These are phyloP conservation scores for Suaeda aralocaspica DNA, from an alignment of 148 eudicot species.

Conservation along the genomic window DNA sequence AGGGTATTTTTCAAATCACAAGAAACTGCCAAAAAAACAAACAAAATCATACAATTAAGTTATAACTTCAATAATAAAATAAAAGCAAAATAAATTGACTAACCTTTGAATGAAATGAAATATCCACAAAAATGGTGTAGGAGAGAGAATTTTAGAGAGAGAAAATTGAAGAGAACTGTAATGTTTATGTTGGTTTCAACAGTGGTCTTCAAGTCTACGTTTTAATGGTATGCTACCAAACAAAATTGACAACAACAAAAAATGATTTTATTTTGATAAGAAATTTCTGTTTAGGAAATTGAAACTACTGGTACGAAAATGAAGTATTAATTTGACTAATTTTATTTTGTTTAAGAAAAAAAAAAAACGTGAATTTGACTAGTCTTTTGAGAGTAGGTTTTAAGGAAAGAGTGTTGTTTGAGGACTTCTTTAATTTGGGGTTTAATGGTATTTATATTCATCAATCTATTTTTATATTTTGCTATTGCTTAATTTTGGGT, in stretches of 20 bases:
- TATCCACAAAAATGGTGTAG: constrained; percentile 1
- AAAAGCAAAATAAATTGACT: neutral
- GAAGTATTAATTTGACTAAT: too few species aligned
- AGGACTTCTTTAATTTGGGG: too few species aligned
- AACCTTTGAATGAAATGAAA: neutral
- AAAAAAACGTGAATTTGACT: neutral
- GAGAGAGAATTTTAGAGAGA: neutral
- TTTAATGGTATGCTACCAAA: neutral
- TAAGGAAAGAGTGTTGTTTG: too few species aligned
- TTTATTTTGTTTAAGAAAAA: too few species aligned
- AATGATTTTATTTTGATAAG: neutral
- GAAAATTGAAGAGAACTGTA: neutral
- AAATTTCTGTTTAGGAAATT: neutral
- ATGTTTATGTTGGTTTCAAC: constrained; percentile 17
- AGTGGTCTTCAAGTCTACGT: constrained; percentile 21
- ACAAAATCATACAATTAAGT: too few species aligned
- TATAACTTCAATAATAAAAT: neutral
- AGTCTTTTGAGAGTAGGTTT: neutral
- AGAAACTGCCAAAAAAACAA: neutral
- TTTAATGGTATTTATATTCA: too few species aligned
- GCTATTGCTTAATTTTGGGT: too few species aligned
- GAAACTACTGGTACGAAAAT: too few species aligned
- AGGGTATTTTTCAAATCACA: neutral
- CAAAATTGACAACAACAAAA: neutral
- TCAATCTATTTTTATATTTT: too few species aligned